These are phyloP conservation scores for Clitopilus passeckerianus DNA, from an alignment of 768 basidiomycete species.

Conservation along the genomic window DNA sequence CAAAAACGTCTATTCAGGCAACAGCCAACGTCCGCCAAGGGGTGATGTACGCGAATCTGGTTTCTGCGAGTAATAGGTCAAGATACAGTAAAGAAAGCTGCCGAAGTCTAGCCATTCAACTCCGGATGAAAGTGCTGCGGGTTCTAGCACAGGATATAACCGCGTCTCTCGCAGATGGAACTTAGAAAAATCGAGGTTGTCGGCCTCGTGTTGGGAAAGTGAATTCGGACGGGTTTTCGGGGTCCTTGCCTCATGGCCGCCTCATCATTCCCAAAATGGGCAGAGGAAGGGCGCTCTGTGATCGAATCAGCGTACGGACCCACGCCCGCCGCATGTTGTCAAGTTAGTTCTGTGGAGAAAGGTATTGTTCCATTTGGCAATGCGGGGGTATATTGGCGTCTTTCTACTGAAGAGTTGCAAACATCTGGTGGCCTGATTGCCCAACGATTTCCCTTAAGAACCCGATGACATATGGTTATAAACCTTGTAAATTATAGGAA, in stretches of 20 bases:
- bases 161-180: background rate
- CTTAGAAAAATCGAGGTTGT: background rate
- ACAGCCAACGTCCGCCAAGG: too few relatives aligned
- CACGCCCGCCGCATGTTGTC: slow-evolving; percentile 14
- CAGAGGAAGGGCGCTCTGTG: slow-evolving; percentile 10
- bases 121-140: background rate
- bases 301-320: slow-evolving; percentile 4
- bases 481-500: too few relatives aligned
- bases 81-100: too few relatives aligned
- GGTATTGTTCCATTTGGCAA: background rate
- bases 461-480: too few relatives aligned
- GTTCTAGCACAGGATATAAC: background rate
- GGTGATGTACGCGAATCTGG: too few relatives aligned
- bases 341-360: background rate
- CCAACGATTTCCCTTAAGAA: too few relatives aligned
- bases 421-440: too few relatives aligned
- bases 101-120: too few relatives aligned
- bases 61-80: too few relatives aligned
- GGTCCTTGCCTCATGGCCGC: slow-evolving; percentile 11
- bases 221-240: slow-evolving; percentile 6
- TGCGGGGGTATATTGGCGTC: background rate
- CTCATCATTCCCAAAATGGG: slow-evolving; percentile 9
- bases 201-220: background rate
- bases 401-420: too few relatives aligned
- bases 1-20: too few relatives aligned